A percentile compares a stretch with the other conserved stretches of the same genome.
These are phyloP conservation scores for Neofusicoccum parvum DNA, from an alignment of 2,329 filamentous ascomycete species.

Conservation along the genomic window DNA sequence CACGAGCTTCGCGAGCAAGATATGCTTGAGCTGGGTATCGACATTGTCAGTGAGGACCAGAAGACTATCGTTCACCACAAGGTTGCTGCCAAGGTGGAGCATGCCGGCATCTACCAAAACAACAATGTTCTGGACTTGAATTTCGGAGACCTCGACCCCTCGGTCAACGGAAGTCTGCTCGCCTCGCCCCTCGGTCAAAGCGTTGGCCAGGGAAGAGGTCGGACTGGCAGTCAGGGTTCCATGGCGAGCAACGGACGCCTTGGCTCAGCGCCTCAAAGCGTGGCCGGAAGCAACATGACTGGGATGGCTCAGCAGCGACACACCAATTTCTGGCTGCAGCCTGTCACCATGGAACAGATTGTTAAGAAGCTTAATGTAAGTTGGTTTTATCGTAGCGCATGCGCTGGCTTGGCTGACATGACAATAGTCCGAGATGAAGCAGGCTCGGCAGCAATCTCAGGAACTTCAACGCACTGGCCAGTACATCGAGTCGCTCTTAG, in stretches of 20 bases:
- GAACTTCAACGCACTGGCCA: slow-evolving; percentile 81
- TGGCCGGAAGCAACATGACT: slow-evolving; percentile 56
- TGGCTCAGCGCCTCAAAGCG: slow-evolving; percentile 58
- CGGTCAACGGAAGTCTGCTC: slow-evolving; percentile 66
- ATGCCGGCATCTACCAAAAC: slow-evolving; percentile 79
- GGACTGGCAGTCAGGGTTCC: slow-evolving; percentile 58
- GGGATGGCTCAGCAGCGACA: slow-evolving; percentile 71
- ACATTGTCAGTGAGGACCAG: slow-evolving; percentile 98
- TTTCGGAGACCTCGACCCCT: slow-evolving; percentile 86
- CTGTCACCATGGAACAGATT: slow-evolving; percentile 91
- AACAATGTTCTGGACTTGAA: slow-evolving; percentile 84
- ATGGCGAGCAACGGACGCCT: slow-evolving; percentile 64
- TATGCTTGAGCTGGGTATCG: slow-evolving; percentile 91
- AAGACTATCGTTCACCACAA: slow-evolving; percentile 99
- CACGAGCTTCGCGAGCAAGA: slow-evolving; percentile 91
- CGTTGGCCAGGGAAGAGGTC: slow-evolving; percentile 69
- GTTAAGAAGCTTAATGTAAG: slow-evolving; percentile 82
- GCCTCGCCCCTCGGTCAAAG: slow-evolving; percentile 1
- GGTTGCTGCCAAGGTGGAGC: slow-evolving; percentile 93
- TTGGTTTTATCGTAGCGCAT: slow-evolving; percentile 28
- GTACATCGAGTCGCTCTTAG: slow-evolving; percentile 76
- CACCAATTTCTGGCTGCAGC: slow-evolving; percentile 81
- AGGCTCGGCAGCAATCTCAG: slow-evolving; percentile 82
- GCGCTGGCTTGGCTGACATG: not conserved
- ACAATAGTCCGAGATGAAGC: slow-evolving; percentile 80